Conservation (phyloP, 768 basidiomycete species). For the Zangia roseola region DNA sequence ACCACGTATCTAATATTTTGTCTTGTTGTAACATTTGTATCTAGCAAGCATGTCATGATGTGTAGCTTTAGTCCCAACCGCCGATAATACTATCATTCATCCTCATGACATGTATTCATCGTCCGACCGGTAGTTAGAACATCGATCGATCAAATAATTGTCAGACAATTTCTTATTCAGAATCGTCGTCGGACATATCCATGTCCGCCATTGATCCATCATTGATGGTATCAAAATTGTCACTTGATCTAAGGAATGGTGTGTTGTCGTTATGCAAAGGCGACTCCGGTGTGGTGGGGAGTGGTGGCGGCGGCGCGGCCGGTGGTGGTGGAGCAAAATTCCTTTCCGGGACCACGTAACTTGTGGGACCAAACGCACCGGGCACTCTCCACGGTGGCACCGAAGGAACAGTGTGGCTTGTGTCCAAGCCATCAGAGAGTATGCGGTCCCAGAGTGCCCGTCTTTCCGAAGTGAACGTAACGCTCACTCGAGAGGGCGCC, state of each 20-base stretch:
- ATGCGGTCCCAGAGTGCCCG: constrained; percentile 42
- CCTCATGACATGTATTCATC: neutral
- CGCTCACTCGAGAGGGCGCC: constrained; percentile 24
- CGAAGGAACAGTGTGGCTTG: neutral
- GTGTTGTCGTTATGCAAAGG: neutral
- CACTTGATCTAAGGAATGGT: neutral
- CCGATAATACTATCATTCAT: constrained; percentile 4
- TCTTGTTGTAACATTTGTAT: constrained; percentile 20
- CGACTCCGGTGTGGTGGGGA: constrained; percentile 23
- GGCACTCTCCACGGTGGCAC: constrained; percentile 26
- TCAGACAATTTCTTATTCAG: constrained; percentile 15
- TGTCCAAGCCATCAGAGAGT: constrained; percentile 16
- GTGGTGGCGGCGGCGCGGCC: constrained; percentile 35
- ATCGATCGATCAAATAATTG: neutral
- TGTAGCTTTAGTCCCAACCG: constrained; percentile 27
- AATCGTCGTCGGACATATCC: constrained; percentile 29
- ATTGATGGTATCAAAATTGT: neutral
- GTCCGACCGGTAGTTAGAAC: too few relatives aligned
- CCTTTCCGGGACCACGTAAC: neutral
- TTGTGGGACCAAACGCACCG: constrained; percentile 12
- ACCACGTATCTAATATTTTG: constrained; percentile 5
- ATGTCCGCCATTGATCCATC: constrained; percentile 18
- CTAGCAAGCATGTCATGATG: constrained; percentile 16
- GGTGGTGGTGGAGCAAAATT: constrained; percentile 33
- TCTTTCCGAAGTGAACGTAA: constrained; percentile 37